These are phyloP conservation scores for Cucurbitaria berberidis DNA, from an alignment of 2,329 filamentous ascomycete genomes.

Conservation along the genomic window DNA sequence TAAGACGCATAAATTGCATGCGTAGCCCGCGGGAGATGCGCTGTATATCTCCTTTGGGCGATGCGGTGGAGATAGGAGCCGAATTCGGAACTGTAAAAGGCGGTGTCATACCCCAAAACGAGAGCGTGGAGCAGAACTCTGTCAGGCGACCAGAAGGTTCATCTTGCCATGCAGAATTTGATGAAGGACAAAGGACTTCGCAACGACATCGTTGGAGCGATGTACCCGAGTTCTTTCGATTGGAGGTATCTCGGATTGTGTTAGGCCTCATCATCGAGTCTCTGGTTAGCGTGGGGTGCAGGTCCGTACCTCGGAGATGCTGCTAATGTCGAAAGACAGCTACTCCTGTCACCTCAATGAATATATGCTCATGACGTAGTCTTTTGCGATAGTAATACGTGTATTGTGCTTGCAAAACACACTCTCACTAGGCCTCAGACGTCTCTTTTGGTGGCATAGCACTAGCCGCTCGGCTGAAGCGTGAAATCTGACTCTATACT, in stretches of 20 bases:
- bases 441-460: background rate
- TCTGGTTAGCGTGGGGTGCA: background rate
- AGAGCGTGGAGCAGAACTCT: background rate
- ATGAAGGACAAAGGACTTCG: no score
- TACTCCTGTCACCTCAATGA: background rate
- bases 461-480: background rate
- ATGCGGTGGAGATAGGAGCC: slow-evolving; percentile 7
- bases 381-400: background rate
- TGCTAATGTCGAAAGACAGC: background rate
- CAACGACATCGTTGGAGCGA: background rate
- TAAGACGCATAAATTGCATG: slow-evolving; percentile 13
- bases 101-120: slow-evolving; percentile 7
- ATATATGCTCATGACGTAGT: background rate
- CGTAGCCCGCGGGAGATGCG: slow-evolving; percentile 11
- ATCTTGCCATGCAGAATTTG: background rate
- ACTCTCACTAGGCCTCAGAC: background rate
- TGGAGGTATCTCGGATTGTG: background rate
- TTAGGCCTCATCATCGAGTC: background rate
- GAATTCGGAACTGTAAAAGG: slow-evolving; percentile 5
- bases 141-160: background rate
- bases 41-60: slow-evolving; percentile 19
- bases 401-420: background rate
- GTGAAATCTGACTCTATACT: background rate
- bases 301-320: background rate
- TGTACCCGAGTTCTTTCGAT: background rate